A percentile compares a stretch with the other conserved stretches of the same genome.
Evolutionary conservation across 2,329 filamentous ascomycete genomes (phyloP).

Genomic region (Penicillium sp.): DNA sequence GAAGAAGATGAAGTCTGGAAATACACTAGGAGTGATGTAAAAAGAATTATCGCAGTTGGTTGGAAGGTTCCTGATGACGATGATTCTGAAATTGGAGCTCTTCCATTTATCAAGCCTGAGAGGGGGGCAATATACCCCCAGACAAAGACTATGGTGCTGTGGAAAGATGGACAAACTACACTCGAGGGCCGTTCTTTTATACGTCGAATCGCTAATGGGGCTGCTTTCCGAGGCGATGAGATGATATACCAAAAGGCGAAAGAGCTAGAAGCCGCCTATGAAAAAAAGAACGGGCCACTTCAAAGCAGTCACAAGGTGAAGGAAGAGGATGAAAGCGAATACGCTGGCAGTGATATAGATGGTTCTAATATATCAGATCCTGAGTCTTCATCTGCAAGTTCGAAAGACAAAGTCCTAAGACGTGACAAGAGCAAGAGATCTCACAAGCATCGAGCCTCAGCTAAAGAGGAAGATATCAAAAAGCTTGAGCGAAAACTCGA

Average conservation of each 20-base stretch:
- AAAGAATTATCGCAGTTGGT: not conserved
- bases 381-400: too few relatives aligned
- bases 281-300: not conserved
- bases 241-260: not conserved
- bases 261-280: not conserved
- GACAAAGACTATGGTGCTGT: not conserved
- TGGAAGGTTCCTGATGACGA: not conserved
- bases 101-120: not conserved
- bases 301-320: too few relatives aligned
- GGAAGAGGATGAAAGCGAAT: too few relatives aligned
- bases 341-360: too few relatives aligned
- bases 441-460: too few relatives aligned
- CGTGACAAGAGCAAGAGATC: too few relatives aligned
- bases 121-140: not conserved
- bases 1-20: not conserved
- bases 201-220: not conserved
- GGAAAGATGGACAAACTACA: not conserved
- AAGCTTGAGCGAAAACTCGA: too few relatives aligned
- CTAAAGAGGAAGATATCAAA: too few relatives aligned
- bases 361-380: too few relatives aligned
- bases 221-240: not conserved
- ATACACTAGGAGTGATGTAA: not conserved
- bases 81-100: not conserved
- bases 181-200: not conserved
- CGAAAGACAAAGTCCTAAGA: too few relatives aligned